A percentile compares a stretch with the other conserved stretches of the same genome.
phyloP scores from a whole-genome alignment of 169 alveolate genomes.

The Cryptosporidium ryanae region DNA sequence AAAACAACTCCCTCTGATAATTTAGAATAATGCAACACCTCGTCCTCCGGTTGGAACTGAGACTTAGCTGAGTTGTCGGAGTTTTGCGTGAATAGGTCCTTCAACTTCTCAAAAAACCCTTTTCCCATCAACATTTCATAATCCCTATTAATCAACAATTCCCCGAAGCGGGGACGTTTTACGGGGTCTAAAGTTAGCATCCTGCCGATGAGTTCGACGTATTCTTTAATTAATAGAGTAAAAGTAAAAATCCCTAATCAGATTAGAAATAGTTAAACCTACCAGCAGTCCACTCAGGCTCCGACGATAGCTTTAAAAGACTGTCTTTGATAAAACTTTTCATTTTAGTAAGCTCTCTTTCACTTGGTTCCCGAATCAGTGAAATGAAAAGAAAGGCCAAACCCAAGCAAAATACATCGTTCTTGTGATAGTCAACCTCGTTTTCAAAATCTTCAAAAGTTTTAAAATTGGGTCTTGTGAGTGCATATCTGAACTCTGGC shows the following conservation, averaged over 20 bases:
- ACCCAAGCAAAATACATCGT: slow-evolving; percentile 64
- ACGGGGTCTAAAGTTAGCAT: slow-evolving; percentile 59
- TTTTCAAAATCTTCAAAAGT: slow-evolving; percentile 63
- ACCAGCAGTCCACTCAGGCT: slow-evolving; percentile 71
- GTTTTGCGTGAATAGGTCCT: slow-evolving; percentile 23
- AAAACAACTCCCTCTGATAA: slow-evolving; percentile 66
- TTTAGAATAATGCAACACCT: slow-evolving; percentile 39
- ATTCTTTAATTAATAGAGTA: slow-evolving; percentile 13
- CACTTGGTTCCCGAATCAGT: slow-evolving; percentile 22
- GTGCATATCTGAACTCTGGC: slow-evolving; percentile 27
- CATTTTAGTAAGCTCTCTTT: slow-evolving; percentile 21
- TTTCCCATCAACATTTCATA: slow-evolving; percentile 39
- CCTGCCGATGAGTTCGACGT: slow-evolving; percentile 40
- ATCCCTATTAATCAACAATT: slow-evolving; percentile 19
- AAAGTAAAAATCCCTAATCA: background rate
- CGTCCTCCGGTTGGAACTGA: slow-evolving; percentile 59
- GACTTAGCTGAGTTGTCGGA: background rate
- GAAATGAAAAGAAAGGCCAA: slow-evolving; percentile 63
- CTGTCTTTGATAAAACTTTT: slow-evolving; percentile 34
- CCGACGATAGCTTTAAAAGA: slow-evolving; percentile 18
- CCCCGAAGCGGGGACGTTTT: slow-evolving; percentile 54
- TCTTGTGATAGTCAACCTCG: slow-evolving; percentile 43
- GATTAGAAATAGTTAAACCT: background rate
- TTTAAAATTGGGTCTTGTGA: slow-evolving; percentile 48
- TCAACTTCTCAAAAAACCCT: slow-evolving; percentile 50